Base-by-base conservation (phyloP, 2,329 filamentous ascomycete genomes). In the Neoarthrinium moseri region DNA sequence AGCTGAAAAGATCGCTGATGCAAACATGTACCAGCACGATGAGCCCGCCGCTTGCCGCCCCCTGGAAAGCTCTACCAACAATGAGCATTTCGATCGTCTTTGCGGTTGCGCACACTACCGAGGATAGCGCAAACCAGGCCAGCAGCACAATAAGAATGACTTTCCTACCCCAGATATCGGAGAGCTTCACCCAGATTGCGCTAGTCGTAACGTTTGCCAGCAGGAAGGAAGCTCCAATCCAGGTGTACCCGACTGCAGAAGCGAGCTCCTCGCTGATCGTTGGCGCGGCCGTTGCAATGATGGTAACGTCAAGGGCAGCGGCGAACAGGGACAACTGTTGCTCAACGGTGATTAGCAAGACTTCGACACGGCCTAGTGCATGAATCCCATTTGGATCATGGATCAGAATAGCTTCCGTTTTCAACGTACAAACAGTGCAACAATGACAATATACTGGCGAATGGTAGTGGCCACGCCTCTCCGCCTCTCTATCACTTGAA, bases 31-130 rank as follows among this genome's bases (percentile, higher is more conserved):
- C 64, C 42, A 71, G 38, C n/a, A 60, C 58, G 17, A 64, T 56
- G 20, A 70, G 33, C 0, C 65, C 67, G 1, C 65, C 66, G 7
- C 61, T 63, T 1, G 64, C 67, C 11, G 63, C 50, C 10, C 68
- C 67, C 40, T 68, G 66, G 6, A 65, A 37, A 8, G 57, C 56
- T 11, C 63, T 55, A 40, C 54, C 53, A 45, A 55, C 56, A 32
- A 72, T 67, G n/a, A 73, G 50, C 59, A 69, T 64, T 2, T 51
- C 51, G 43, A 72, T 63, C 36, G 46, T 65, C 1, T 53, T 50
- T 38, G 60, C 61, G 1, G 60, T 45, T 3, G 63, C 69, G 10
- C 64, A 63, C 6, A 72, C 42, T 4, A 68, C 22, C 48, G 61
- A 66, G 13, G 66, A 66, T 10, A 64, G 47, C 32, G 69, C 62